Conservation (phyloP, 192 early-diverging fungal species). For the Chytriomyces hyalinus region DNA sequence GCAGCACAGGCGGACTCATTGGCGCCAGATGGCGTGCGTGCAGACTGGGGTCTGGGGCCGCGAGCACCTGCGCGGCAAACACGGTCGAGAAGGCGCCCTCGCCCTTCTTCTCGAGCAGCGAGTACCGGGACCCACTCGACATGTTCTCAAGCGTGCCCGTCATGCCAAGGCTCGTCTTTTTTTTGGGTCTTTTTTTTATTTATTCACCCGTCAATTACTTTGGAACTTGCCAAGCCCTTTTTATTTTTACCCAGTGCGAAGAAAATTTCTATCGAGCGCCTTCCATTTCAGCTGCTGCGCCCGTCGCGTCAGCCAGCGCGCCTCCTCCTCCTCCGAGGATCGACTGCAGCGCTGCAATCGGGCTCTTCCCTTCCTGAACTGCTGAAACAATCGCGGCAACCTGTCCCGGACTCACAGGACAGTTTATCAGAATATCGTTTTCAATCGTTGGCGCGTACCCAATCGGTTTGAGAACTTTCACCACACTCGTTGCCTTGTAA, state of each 20-base stretch:
- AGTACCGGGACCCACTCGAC: conserved; percentile 13
- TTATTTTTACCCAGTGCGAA: background rate
- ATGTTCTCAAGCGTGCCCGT: conserved; percentile 29
- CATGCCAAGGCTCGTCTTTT: background rate
- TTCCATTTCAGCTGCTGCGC: background rate
- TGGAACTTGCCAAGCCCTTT: background rate
- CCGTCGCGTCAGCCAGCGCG: background rate
- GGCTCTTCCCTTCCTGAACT: conserved; percentile 1
- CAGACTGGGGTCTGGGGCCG: conserved; percentile 1
- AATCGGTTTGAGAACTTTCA: conserved; percentile 30
- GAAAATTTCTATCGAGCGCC: background rate
- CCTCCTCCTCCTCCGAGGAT: conserved; percentile 10
- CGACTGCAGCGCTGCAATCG: conserved; percentile 1
- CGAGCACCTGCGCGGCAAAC: background rate
- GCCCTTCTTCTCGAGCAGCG: conserved; percentile 15
- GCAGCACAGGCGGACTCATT: conserved; percentile 27
- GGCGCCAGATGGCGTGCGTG: conserved; percentile 18
- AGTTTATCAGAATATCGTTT: conserved; percentile 21
- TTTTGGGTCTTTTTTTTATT: background rate
- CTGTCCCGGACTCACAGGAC: conserved; percentile 6
- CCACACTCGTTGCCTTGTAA: conserved; percentile 32
- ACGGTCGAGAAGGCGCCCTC: conserved; percentile 31
- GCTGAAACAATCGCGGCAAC: conserved; percentile 15
- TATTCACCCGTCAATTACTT: background rate
- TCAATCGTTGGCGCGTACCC: conserved; percentile 30